A percentile compares a stretch with the other conserved stretches of the same genome.
These are phyloP conservation scores for Tolypocladium album DNA, from an alignment of 2,329 filamentous ascomycete species.

Conservation along the genomic window DNA sequence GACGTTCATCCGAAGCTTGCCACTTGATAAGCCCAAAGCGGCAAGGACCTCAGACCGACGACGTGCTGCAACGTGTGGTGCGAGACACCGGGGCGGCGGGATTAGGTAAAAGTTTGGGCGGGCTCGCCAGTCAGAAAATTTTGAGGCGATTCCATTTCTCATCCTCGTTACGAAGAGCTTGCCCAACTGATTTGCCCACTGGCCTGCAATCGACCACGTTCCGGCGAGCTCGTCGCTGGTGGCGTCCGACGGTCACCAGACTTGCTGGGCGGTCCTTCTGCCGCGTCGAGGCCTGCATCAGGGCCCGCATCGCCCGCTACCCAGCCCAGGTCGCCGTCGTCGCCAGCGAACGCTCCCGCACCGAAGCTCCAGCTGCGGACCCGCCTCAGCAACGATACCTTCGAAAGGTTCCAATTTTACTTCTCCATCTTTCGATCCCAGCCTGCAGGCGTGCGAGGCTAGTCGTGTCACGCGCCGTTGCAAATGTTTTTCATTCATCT, in stretches of 20 bases:
- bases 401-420: background rate
- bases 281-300: background rate
- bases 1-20: background rate
- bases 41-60: background rate
- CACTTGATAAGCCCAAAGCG: background rate
- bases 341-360: background rate
- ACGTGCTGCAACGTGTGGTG: conserved; percentile 8
- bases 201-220: conserved; percentile 1
- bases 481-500: background rate
- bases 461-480: background rate
- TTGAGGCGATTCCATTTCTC: conserved; percentile 8
- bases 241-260: conserved; percentile 1
- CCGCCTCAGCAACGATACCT: background rate
- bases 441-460: background rate
- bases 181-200: conserved; percentile 7
- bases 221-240: background rate
- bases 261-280: background rate
- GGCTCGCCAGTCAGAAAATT: conserved; percentile 24
- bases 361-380: background rate
- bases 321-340: too few relatives aligned
- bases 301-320: background rate
- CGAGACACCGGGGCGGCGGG: conserved; percentile 9
- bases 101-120: conserved; percentile 26
- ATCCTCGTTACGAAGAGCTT: conserved; percentile 14
- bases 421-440: background rate